Percentiles rank a stretch among this genome's conserved stretches.
These are phyloP conservation scores for Tolypocladium inflatum DNA, from an alignment of 2,329 filamentous ascomycete genomes.

Conservation along the genomic window DNA sequence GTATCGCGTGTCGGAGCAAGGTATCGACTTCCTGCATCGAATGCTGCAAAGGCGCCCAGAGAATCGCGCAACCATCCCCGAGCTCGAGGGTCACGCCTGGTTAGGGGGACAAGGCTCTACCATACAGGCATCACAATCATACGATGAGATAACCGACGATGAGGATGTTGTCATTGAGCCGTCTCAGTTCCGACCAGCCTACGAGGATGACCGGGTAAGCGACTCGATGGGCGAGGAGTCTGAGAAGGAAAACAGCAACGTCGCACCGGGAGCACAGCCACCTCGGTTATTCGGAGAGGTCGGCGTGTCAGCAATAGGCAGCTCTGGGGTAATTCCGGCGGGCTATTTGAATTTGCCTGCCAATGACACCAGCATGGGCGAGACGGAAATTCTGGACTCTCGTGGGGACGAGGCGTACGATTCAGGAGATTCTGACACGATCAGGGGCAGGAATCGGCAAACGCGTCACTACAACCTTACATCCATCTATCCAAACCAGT, in stretches of 20 bases:
- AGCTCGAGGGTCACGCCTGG: slow-evolving; percentile 69
- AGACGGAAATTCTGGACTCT: slow-evolving; percentile 34
- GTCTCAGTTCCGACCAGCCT: slow-evolving; percentile 41
- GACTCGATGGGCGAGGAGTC: slow-evolving; percentile 54
- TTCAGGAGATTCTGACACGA: slow-evolving; percentile 28
- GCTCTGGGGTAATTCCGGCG: slow-evolving; percentile 39
- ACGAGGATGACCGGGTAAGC: slow-evolving; percentile 28
- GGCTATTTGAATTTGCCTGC: slow-evolving; percentile 38
- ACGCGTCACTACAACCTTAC: slow-evolving; percentile 15
- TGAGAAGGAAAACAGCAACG: slow-evolving; percentile 70
- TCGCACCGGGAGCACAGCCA: slow-evolving; percentile 38
- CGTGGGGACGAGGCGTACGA: slow-evolving; percentile 32
- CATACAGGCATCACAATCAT: slow-evolving; percentile 33
- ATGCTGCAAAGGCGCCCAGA: slow-evolving; percentile 79
- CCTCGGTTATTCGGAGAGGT: slow-evolving; percentile 47
- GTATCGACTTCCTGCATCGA: slow-evolving; percentile 63
- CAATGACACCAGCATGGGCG: slow-evolving; percentile 27
- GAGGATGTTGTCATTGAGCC: slow-evolving; percentile 46
- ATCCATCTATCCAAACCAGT: slow-evolving; percentile 33
- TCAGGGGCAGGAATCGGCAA: slow-evolving; percentile 15
- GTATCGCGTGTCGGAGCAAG: slow-evolving; percentile 50
- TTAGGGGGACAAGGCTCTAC: slow-evolving; percentile 30
- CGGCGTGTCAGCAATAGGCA: slow-evolving; percentile 41
- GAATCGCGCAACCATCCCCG: slow-evolving; percentile 60
- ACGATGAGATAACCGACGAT: slow-evolving; percentile 54